Evolutionary conservation across 768 basidiomycete species (phyloP).

Genomic region (Trametes cingulata): DNA sequence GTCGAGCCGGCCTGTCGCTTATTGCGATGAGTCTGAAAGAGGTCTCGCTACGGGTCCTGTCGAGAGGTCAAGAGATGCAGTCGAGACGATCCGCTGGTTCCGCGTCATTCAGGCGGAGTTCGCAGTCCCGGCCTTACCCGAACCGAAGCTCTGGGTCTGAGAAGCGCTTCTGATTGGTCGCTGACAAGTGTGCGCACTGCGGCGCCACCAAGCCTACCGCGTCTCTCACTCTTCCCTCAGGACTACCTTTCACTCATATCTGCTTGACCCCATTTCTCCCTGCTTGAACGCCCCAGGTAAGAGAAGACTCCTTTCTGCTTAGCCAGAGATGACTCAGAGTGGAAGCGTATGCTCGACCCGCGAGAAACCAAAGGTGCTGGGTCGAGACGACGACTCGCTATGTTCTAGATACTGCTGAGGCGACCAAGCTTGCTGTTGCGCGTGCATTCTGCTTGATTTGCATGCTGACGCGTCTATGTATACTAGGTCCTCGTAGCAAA

Average conservation of each 20-base stretch:
- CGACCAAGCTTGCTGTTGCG: conserved; percentile 21
- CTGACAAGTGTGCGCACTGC: too few relatives aligned
- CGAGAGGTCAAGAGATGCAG: too few relatives aligned
- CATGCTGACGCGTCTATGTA: conserved; percentile 2
- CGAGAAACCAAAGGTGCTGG: conserved; percentile 42
- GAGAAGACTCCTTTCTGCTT: not conserved
- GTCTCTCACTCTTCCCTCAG: not conserved
- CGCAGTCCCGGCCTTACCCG: too few relatives aligned
- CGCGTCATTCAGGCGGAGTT: too few relatives aligned
- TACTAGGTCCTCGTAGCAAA: not conserved
- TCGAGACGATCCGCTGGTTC: too few relatives aligned
- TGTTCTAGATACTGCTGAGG: conserved; percentile 96
- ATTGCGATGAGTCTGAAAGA: too few relatives aligned
- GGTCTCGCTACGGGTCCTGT: too few relatives aligned
- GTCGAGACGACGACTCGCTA: conserved; percentile 73
- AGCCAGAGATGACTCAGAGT: conserved; percentile 84
- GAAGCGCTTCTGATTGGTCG: too few relatives aligned
- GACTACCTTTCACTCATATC: not conserved
- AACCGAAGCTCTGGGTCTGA: too few relatives aligned
- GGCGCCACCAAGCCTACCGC: too few relatives aligned
- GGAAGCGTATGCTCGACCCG: conserved; percentile 79
- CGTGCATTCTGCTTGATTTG: not conserved
- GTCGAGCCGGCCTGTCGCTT: too few relatives aligned
- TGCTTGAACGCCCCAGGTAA: not conserved
- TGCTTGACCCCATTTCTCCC: not conserved